phyloP scores from a whole-genome alignment of 148 eudicot genomes.

The Diospyros lotus region DNA sequence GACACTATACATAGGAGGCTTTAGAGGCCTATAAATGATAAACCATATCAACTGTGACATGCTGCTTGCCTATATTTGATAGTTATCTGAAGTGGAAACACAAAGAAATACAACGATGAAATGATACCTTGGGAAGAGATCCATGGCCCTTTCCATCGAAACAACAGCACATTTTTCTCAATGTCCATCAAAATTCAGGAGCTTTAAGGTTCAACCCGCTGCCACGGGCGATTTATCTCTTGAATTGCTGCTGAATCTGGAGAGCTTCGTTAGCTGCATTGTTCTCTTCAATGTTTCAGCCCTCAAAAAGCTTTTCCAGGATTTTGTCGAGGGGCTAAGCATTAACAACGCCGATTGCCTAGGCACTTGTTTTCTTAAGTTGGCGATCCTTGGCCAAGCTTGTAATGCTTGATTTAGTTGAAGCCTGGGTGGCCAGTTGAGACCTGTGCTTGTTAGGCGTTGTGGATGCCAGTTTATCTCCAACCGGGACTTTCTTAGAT shows the following conservation, averaged over 20 bases:
- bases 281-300: neutral
- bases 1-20: neutral
- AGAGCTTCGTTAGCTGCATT: neutral
- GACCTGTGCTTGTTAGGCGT: constrained; percentile 12
- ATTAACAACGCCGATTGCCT: neutral
- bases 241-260: neutral
- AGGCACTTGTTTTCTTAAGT: constrained; percentile 10
- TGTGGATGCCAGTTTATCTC: constrained; percentile 21
- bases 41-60: neutral
- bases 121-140: neutral
- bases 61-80: neutral
- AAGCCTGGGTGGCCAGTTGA: neutral
- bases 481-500: constrained; percentile 22
- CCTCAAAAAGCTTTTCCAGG: neutral
- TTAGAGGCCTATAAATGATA: no score
- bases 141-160: neutral
- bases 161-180: neutral
- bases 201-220: neutral
- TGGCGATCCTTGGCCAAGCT: neutral
- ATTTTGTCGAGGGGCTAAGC: neutral
- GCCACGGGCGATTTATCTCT: neutral
- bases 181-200: neutral
- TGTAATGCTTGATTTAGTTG: neutral
- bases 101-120: neutral
- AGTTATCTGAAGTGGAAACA: neutral